Evolutionary conservation across 768 basidiomycete genomes (phyloP).

Genomic region (Mycena sanguinolenta): DNA sequence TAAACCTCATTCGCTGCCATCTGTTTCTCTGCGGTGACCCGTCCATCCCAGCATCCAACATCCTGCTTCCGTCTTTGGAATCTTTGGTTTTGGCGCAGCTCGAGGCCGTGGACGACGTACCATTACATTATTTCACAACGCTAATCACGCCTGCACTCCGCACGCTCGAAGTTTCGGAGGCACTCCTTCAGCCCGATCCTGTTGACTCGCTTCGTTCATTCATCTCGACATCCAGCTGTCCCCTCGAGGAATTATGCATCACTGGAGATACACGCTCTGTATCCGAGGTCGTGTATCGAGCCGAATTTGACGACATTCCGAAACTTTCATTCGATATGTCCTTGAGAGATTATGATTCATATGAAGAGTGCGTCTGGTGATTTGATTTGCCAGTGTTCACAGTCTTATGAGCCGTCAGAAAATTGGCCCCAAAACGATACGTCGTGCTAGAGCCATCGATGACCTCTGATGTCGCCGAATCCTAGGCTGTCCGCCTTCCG

Average conservation of each 20-base stretch:
- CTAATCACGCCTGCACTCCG: slow-evolving; percentile 4
- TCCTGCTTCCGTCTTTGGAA: not conserved
- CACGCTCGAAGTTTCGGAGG: not conserved
- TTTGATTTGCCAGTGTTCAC: not conserved
- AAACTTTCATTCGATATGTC: not conserved
- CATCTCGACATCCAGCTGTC: slow-evolving; percentile 8
- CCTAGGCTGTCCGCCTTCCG: no score
- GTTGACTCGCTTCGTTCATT: not conserved
- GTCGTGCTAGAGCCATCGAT: not conserved
- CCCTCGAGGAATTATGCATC: not conserved
- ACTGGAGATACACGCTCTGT: not conserved
- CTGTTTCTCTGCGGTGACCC: not conserved
- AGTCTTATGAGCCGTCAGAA: not conserved
- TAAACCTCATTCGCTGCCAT: not conserved
- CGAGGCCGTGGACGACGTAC: not conserved
- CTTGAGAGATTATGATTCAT: not conserved
- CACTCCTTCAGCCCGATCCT: not conserved
- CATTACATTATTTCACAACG: not conserved
- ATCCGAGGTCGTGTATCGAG: not conserved
- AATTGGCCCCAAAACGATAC: not conserved
- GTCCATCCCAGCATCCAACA: not conserved
- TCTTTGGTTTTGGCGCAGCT: not conserved
- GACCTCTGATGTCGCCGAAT: no score
- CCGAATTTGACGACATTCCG: not conserved
- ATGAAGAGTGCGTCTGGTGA: not conserved